Base-by-base conservation (phyloP, 139 green algal species). In the Tetradesmus obliquus region DNA sequence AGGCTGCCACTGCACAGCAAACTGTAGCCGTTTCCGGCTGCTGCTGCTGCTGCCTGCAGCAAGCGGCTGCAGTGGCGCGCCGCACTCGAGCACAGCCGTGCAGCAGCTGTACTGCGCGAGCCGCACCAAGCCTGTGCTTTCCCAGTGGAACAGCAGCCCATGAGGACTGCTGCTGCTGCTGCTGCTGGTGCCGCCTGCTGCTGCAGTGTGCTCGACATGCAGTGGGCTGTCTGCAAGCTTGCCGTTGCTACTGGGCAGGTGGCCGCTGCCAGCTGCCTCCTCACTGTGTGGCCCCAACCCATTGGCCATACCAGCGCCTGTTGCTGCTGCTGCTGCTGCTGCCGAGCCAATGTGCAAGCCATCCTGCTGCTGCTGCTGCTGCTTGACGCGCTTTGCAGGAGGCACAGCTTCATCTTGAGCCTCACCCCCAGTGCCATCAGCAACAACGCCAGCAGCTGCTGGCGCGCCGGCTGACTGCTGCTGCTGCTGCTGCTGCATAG, bases 91-190 rank as follows among this genome's bases (percentile, higher is more conserved):
- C 4, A 87, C 22, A 3, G 76, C 88, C 12, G 4, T 13, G 3
- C 3, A 69, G 81, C 51, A 62, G 79, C 76, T 87, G 76, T 82
- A 86, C 2, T 58, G n/a, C 2, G 57, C 88, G 12, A 91, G 55
- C 54, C 79, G 55, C 57, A 91, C 79, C 12, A 91, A 24, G 3
- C 74, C 88, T 55, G 88, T 91, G 88, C 76, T 55, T n/a, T 58
- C 12, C 88, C 88, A 91, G 10, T 91, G 76, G 7, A 79, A 91
- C 57, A 91, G n/a, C 57, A 91, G 81, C 32, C 88, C 88, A 57
- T 55, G 13, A n/a, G 55, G n/a, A 58, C 72, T 74, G 53, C 71
- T 80, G 54, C 86, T 83, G 86, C 87, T 90, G 51, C 51, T 91
- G 87, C 72, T 74, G 58, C 13, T 54, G 15, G 1, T 45, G 2